phyloP scores from a whole-genome alignment of 2,329 filamentous ascomycete species.

The Westerdykella sp. region DNA sequence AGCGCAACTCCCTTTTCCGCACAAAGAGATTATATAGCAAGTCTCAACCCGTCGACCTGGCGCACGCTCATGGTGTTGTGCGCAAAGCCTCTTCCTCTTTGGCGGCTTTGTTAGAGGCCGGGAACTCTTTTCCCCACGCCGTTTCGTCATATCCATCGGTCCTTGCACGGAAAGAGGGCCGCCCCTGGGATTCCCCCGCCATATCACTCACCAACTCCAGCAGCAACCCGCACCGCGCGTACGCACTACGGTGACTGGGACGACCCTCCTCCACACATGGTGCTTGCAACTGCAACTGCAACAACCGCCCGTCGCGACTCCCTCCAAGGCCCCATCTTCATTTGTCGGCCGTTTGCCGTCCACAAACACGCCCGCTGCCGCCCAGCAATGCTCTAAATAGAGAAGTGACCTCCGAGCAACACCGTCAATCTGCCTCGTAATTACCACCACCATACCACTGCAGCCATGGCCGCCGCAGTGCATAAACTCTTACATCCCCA shows the following conservation, averaged over 20 bases:
- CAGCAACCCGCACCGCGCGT: too few species aligned
- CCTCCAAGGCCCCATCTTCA: constrained; percentile 10
- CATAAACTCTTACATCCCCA: constrained; percentile 34
- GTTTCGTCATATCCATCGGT: constrained; percentile 3
- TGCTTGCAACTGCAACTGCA: constrained; percentile 16
- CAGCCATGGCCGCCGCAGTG: constrained; percentile 33
- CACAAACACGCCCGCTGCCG: constrained; percentile 8
- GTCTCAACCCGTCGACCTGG: too few species aligned
- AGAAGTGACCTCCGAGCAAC: constrained; percentile 2
- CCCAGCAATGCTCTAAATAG: constrained; percentile 13
- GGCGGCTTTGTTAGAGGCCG: too few species aligned
- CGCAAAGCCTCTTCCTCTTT: too few species aligned
- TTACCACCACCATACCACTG: constrained; percentile 9
- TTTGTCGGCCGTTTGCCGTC: constrained; percentile 4
- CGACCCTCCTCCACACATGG: constrained; percentile 9
- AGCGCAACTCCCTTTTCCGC: too few species aligned
- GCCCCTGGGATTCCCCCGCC: constrained; percentile 16
- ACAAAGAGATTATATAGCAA: too few species aligned
- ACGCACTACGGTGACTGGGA: too few species aligned
- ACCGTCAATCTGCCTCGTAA: constrained; percentile 4
- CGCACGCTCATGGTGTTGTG: too few species aligned
- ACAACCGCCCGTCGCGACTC: constrained; percentile 15
- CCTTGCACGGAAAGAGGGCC: constrained; percentile 4
- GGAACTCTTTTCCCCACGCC: too few species aligned
- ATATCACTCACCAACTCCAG: constrained; percentile 7